Evolutionary conservation across 768 basidiomycete genomes (phyloP), one percentile per base, ranked within the genome.

Genomic region (Wakefieldia striispora): DNA sequence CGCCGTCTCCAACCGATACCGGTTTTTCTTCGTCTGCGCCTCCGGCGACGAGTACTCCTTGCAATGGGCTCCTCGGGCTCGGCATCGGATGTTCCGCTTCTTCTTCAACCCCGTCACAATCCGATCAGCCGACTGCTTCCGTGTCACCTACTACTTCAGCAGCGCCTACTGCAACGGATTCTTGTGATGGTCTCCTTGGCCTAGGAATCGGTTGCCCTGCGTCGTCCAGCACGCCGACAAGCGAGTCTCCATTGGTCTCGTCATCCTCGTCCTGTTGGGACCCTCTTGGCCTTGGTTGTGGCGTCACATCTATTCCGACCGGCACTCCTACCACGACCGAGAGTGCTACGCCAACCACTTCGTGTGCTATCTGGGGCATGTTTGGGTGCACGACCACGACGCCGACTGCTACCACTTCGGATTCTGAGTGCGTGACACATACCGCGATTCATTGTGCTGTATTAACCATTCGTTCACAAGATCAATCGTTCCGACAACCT

Each of bases 21-120:
- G 16, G n/a, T 27, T 26, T 35, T 45, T 2, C 27, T n/a, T 13
- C 50, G 17, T 46, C 51, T 8, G 39, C 47, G 16, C 16, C 51
- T 14, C 13, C 51, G 17, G 47, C 51, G 12, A 39, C 56, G 6
- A 4, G 27, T 27, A 4, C 7, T 33, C 9, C 48, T 4, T 61
- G 60, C 14, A 13, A 10, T 9, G 60, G 59, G 20, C 9, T 59
- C 0, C 42, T 54, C 19, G 58, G 56, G 5, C 21, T 57, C 0
- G 50, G 50, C 2, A 16, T 53, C 13, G 55, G 55, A n/a, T 57
- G 56, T 26, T 29, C 56, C 13, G 9, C 46, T n/a, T 23, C 58
- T 9, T 19, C 9, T 31, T 41, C 38, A 3, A n/a, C n/a, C n/a
- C 41, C 3, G n/a, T n/a, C n/a, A 17, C 20, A 8, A 3, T 33